These are phyloP conservation scores for Xylaria curta DNA, from an alignment of 495 filamentous ascomycete species.

Conservation along the genomic window DNA sequence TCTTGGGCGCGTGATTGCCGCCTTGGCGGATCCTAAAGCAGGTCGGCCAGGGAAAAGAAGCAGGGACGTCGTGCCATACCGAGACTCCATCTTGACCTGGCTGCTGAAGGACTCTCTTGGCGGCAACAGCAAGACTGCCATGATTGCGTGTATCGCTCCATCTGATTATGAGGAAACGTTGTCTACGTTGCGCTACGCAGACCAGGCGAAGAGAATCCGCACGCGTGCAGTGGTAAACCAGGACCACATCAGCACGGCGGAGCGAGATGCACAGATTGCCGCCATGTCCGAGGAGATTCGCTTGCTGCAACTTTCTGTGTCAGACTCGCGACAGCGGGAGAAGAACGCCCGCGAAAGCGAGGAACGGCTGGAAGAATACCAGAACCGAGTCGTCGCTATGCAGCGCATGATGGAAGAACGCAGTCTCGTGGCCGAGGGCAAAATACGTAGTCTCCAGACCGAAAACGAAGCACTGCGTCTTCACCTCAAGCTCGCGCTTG, in stretches of 20 bases:
- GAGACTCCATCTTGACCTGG: constrained; percentile 98
- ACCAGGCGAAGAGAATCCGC: constrained; percentile 96
- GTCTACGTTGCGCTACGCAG: constrained; percentile 93
- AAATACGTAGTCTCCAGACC: constrained; percentile 82
- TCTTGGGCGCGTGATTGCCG: constrained; percentile 94
- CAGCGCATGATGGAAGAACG: constrained; percentile 94
- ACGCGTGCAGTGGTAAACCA: constrained; percentile 97
- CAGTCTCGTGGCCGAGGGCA: constrained; percentile 83
- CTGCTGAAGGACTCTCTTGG: constrained; percentile 93
- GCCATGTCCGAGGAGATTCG: constrained; percentile 96
- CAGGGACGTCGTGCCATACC: constrained; percentile 84
- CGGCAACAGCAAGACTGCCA: constrained; percentile 96
- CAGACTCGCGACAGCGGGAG: constrained; percentile 56
- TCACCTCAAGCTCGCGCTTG: constrained; percentile 85
- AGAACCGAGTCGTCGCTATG: constrained; percentile 81
- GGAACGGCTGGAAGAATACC: constrained; percentile 71
- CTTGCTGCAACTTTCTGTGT: constrained; percentile 76
- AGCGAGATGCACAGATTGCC: constrained; percentile 90
- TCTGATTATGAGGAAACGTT: constrained; percentile 97
- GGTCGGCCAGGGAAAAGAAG: constrained; percentile 47
- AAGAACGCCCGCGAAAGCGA: constrained; percentile 51
- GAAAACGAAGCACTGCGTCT: constrained; percentile 89
- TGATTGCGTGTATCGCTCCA: constrained; percentile 97
- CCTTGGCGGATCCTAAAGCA: constrained; percentile 82
- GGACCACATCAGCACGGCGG: constrained; percentile 82